These are phyloP conservation scores for Chlamydomonas eustigma DNA, from an alignment of 139 green algal genomes.

Conservation along the genomic window DNA sequence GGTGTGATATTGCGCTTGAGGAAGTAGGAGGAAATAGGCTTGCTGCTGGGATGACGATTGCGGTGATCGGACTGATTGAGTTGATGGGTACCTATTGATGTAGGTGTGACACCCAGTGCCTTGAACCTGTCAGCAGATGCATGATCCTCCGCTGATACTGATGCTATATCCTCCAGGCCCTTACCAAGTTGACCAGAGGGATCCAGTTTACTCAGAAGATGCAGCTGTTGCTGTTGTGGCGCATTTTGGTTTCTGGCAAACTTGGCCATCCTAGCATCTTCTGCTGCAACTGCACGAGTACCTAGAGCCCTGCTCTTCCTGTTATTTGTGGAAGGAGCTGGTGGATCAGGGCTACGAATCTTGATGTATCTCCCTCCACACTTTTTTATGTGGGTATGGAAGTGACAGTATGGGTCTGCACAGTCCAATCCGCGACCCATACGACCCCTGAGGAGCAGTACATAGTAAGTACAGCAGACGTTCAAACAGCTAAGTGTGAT, in stretches of 20 bases:
- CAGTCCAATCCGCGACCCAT: constrained; percentile 31
- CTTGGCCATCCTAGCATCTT: not conserved
- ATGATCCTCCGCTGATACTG: no score
- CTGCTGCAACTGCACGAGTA: not conserved
- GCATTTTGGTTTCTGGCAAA: no score
- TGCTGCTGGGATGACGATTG: no score
- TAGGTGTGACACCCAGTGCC: no score
- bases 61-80: no score
- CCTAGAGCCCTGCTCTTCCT: not conserved
- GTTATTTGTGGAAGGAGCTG: not conserved
- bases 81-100: no score
- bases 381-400: constrained; percentile 49
- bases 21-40: no score
- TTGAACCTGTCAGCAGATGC: no score
- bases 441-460: constrained; percentile 6
- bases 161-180: no score
- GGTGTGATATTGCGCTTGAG: no score
- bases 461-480: not conserved
- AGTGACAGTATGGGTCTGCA: constrained; percentile 45
- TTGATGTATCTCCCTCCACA: constrained; percentile 55
- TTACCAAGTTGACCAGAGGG: no score
- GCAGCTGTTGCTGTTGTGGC: not conserved
- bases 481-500: not conserved
- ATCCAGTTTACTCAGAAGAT: no score
- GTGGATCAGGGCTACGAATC: constrained; percentile 9